Conservation (phyloP, 495 filamentous ascomycete species). For the Penicillium riverlandense region DNA sequence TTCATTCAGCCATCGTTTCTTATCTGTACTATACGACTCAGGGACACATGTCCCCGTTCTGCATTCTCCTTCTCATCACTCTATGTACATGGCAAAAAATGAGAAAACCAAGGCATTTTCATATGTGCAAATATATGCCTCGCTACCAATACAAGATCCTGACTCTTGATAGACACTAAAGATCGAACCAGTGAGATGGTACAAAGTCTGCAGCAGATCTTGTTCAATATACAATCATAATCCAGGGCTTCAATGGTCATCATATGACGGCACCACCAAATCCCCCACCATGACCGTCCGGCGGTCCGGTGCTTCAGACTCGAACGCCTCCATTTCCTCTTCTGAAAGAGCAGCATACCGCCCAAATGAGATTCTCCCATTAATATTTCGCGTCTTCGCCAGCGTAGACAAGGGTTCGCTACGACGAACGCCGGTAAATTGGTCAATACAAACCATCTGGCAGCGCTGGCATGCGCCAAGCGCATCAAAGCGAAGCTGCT, state of each 20-base stretch:
- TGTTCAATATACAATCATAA: no score
- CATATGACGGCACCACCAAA: slow-evolving; percentile 25
- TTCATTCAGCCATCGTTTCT: not conserved
- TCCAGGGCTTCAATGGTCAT: no score
- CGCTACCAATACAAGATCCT: no score
- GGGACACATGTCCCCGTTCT: no score
- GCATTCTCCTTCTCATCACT: no score
- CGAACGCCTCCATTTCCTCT: slow-evolving; percentile 9
- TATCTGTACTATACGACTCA: not conserved
- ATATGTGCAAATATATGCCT: no score
- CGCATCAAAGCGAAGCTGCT: slow-evolving; percentile 50
- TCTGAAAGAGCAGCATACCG: slow-evolving; percentile 52
- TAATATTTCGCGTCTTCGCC: slow-evolving; percentile 72
- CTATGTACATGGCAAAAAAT: no score
- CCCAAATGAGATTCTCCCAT: slow-evolving; percentile 82
- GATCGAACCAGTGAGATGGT: no score
- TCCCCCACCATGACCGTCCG: slow-evolving; percentile 39
- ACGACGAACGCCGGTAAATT: slow-evolving; percentile 66
- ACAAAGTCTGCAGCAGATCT: no score
- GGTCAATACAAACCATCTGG: slow-evolving; percentile 93
- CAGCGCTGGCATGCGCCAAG: slow-evolving; percentile 81
- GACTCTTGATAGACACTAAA: no score
- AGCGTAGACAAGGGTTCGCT: slow-evolving; percentile 86
- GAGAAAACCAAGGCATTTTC: no score
- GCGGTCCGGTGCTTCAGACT: slow-evolving; percentile 9